Conservation (phyloP, 805 yeast genomes). For the Lachancea waltii region DNA sequence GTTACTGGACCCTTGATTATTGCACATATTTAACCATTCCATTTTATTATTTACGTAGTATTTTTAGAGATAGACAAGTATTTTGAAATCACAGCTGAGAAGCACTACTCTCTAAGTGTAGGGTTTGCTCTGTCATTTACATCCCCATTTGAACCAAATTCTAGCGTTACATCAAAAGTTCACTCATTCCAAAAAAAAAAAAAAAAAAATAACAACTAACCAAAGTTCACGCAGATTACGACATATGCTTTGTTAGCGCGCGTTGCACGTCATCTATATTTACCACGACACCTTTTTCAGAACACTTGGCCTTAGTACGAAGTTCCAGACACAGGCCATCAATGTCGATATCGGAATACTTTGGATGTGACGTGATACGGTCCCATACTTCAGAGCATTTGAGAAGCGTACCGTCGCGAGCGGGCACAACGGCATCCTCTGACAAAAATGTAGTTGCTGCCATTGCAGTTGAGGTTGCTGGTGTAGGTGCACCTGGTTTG, state of each 20-base stretch:
- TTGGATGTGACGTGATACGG: constrained; percentile 87
- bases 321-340: constrained; percentile 89
- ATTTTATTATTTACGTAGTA: too few relatives aligned
- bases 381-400: constrained; percentile 96
- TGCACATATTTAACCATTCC: too few relatives aligned
- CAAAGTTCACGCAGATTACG: not conserved
- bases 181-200: too few relatives aligned
- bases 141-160: too few relatives aligned
- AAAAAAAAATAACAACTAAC: not conserved
- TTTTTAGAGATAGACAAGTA: too few relatives aligned
- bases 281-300: constrained; percentile 86
- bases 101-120: too few relatives aligned
- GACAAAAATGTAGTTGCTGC: not conserved
- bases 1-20: too few relatives aligned
- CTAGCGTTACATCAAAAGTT: too few relatives aligned
- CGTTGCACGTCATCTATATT: constrained; percentile 72
- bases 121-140: too few relatives aligned
- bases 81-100: too few relatives aligned
- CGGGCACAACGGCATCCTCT: constrained; percentile 51
- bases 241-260: constrained; percentile 31
- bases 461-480: not conserved
- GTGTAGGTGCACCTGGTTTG: not conserved
- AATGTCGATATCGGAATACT: constrained; percentile 86
- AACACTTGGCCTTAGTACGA: constrained; percentile 89
- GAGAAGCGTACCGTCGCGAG: constrained; percentile 51